A percentile compares a stretch with the other conserved stretches of the same genome.
These are phyloP conservation scores for Pichia gijzeniarum DNA, from an alignment of 805 yeast species.

Conservation along the genomic window DNA sequence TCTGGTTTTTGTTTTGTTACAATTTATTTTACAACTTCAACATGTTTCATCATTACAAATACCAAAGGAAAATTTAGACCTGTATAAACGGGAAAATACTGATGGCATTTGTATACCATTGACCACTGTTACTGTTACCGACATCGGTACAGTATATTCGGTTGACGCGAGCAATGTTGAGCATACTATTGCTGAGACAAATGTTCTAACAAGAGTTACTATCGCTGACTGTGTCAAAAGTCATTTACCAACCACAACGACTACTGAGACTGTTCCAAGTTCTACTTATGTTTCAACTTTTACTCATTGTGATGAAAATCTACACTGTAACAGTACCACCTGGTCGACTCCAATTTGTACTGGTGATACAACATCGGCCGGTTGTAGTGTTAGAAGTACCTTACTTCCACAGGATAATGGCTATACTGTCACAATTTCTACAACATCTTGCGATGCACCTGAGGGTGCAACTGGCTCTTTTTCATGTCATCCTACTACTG, in stretches of 20 bases:
- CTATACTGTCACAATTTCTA: constrained; percentile 8
- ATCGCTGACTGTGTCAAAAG: not conserved
- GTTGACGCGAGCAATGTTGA: not conserved
- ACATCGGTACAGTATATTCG: not conserved
- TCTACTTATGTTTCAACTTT: constrained; percentile 10
- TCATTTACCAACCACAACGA: constrained; percentile 1
- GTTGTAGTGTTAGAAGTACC: constrained; percentile 11
- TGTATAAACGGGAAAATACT: not conserved
- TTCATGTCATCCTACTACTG: constrained; percentile 11
- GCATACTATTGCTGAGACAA: not conserved
- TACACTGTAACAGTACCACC: constrained; percentile 13
- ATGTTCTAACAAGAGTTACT: not conserved
- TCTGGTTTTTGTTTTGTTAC: not conserved
- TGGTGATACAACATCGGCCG: constrained; percentile 5
- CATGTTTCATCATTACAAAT: not conserved
- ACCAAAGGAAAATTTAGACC: not conserved
- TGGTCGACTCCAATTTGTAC: constrained; percentile 12
- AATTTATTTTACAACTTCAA: not conserved
- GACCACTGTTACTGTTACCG: not conserved
- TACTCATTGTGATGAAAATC: constrained; percentile 13
- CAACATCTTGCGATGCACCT: constrained; percentile 15
- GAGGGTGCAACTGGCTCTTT: constrained; percentile 14
- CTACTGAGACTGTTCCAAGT: not conserved
- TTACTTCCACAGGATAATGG: constrained; percentile 3
- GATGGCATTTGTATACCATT: constrained; percentile 2